These are phyloP conservation scores for Euphorbia peplus DNA, from an alignment of 345 rosid species.

Conservation along the genomic window DNA sequence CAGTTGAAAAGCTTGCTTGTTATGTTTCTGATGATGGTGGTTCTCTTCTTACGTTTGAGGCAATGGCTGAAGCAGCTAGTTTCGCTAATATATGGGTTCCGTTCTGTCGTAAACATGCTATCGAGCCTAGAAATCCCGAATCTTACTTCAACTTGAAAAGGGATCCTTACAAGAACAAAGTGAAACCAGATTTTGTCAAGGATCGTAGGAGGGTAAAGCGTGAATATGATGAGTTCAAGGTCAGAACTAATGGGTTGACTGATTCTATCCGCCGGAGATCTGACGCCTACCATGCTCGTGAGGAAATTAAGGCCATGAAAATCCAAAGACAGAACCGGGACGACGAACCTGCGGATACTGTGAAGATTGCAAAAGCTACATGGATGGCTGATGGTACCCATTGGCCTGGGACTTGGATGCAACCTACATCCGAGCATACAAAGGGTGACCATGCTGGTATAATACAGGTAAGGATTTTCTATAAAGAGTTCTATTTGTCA, in stretches of 20 bases:
- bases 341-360: slow-evolving; percentile 62
- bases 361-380: slow-evolving; percentile 90
- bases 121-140: slow-evolving; percentile 96
- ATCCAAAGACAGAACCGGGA: slow-evolving; percentile 72
- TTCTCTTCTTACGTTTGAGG: slow-evolving; percentile 94
- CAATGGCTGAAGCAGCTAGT: slow-evolving; percentile 99
- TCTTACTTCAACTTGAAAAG: slow-evolving; percentile 85
- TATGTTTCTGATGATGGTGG: slow-evolving; percentile 99
- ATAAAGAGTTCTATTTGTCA: neutral
- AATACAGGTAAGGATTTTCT: slow-evolving; percentile 60
- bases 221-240: slow-evolving; percentile 98
- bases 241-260: slow-evolving; percentile 82
- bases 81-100: slow-evolving; percentile 95
- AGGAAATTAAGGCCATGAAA: slow-evolving; percentile 96
- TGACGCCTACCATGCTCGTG: slow-evolving; percentile 94
- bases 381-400: slow-evolving; percentile 99
- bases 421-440: slow-evolving; percentile 65
- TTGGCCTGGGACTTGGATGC: slow-evolving; percentile 98
- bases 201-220: slow-evolving; percentile 92
- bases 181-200: slow-evolving; percentile 79
- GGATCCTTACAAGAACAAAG: slow-evolving; percentile 98
- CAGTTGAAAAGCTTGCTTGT: slow-evolving; percentile 94
- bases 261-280: slow-evolving; percentile 94
- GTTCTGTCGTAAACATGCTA: slow-evolving; percentile 84
- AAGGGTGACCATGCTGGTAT: slow-evolving; percentile 91